These are phyloP conservation scores for Oligophagozyma castellii DNA, from an alignment of 1,139 yeast genomes.

Conservation along the genomic window DNA sequence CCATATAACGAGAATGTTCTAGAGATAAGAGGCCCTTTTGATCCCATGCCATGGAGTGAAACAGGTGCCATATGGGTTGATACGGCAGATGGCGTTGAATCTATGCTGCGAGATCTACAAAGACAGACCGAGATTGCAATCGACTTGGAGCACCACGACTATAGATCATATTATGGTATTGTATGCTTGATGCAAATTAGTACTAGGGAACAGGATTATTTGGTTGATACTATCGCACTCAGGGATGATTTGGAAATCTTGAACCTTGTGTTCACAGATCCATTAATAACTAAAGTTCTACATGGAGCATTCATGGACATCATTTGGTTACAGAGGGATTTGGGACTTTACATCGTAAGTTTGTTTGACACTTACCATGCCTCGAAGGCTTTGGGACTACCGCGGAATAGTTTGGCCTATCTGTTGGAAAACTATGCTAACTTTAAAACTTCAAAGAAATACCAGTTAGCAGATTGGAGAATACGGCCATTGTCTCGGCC, in stretches of 20 bases:
- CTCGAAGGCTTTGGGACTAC: constrained; percentile 60
- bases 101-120: constrained; percentile 42
- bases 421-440: constrained; percentile 67
- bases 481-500: constrained; percentile 67
- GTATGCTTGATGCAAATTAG: constrained; percentile 92
- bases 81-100: constrained; percentile 34
- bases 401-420: constrained; percentile 74
- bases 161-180: constrained; percentile 76
- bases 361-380: constrained; percentile 92
- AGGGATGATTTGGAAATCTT: constrained; percentile 57
- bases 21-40: constrained; percentile 35
- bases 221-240: constrained; percentile 65
- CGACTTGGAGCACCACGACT: constrained; percentile 96
- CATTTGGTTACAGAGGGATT: constrained; percentile 90
- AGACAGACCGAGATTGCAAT: constrained; percentile 61
- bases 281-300: constrained; percentile 67
- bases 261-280: constrained; percentile 70
- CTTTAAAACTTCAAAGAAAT: constrained; percentile 84
- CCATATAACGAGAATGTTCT: constrained; percentile 54
- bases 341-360: constrained; percentile 82
- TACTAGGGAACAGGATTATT: constrained; percentile 65
- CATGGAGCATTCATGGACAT: constrained; percentile 98
- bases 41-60: constrained; percentile 50
- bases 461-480: constrained; percentile 97
- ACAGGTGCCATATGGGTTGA: constrained; percentile 66